Base-by-base conservation (phyloP, 805 yeast genomes). In the Candida ipomoeae region DNA sequence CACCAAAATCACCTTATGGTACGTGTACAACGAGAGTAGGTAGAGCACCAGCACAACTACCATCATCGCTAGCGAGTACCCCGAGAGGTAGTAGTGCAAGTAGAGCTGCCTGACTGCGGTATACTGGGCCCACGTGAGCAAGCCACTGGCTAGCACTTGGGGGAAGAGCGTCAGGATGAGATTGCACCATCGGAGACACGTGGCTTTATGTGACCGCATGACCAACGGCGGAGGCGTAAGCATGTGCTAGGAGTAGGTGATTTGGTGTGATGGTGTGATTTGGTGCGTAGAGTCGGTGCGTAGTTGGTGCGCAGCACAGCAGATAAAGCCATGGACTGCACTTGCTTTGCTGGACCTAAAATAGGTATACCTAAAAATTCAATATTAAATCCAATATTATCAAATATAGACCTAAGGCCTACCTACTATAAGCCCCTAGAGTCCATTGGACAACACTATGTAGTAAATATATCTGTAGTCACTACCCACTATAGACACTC, bases 71-170 rank as follows among this genome's bases (percentile, higher is more conserved):
- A 34, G 40, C 15, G 34, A 31, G 33, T 36, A 44, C 14, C 40
- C 6, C 6, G 46, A 44, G 32, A 40, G 31, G 14, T 45, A 5
- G 21, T 54, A 47, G 43, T 53, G 55, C 17, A 68, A 57, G 23
- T 62, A 55, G 5, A 71, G 54, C 46, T 66, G 64, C 46, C 62
- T 52, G 7, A 67, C 47, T 14, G 74, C 50, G 0, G 71, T 79
- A 52, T 68, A 77, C 40, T 75, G 58, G 0, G 82, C 73, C 82
- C 86, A 83, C 0, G 75, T 41, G 47, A 77, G 64, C 0, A 78
- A 61, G 5, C 61, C 46, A 0, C 76, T 62, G 47, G 80, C 79
- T 23, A 79, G 57, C 0, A 66, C 65, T 53, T 77, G 79, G 21
- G 87, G 87, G 57, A 82, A 78, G 1, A 75, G 55, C 5, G 56